A percentile compares a stretch with the other conserved stretches of the same genome.
Evolutionary conservation across 495 filamentous ascomycete genomes (phyloP).

Genomic region (Aspergillus sclerotioniger): DNA sequence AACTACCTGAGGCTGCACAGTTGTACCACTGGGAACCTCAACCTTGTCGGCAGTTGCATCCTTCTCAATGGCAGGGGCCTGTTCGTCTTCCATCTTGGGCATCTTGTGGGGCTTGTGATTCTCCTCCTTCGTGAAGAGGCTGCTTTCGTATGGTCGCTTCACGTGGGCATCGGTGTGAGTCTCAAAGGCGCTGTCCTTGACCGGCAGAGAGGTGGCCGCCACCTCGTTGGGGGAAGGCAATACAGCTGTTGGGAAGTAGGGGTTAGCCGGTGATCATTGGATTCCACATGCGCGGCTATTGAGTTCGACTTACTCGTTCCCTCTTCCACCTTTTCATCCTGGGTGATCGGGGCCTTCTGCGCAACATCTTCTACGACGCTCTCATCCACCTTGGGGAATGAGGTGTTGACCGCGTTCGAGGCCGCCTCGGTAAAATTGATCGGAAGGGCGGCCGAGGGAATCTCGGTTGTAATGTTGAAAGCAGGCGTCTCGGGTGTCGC

Average conservation of each 20-base stretch:
- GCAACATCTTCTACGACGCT: slow-evolving; percentile 28
- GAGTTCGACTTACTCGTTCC: slow-evolving; percentile 8
- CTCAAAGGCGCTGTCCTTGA: slow-evolving; percentile 21
- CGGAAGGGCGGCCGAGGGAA: slow-evolving; percentile 20
- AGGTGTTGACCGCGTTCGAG: slow-evolving; percentile 15
- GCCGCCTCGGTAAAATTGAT: slow-evolving; percentile 19
- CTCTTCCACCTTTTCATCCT: slow-evolving; percentile 22
- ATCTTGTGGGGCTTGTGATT: slow-evolving; percentile 28
- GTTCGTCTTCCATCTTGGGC: slow-evolving; percentile 22
- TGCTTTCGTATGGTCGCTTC: slow-evolving; percentile 28
- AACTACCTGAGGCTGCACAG: slow-evolving; percentile 22
- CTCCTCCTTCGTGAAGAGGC: slow-evolving; percentile 20
- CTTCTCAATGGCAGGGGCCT: slow-evolving; percentile 4
- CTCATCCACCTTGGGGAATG: slow-evolving; percentile 8
- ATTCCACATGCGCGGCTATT: background rate
- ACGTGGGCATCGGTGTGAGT: slow-evolving; percentile 19
- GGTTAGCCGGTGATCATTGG: background rate
- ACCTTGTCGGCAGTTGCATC: background rate
- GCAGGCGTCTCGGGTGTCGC: slow-evolving; percentile 11
- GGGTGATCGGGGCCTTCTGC: slow-evolving; percentile 31
- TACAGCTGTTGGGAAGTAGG: background rate
- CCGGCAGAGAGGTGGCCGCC: slow-evolving; percentile 25
- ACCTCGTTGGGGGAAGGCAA: slow-evolving; percentile 16
- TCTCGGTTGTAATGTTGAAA: slow-evolving; percentile 12
- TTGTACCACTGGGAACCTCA: slow-evolving; percentile 1